Conservation (phyloP, 2,329 filamentous ascomycete genomes). For the Pseudogymnoascus sp. region DNA sequence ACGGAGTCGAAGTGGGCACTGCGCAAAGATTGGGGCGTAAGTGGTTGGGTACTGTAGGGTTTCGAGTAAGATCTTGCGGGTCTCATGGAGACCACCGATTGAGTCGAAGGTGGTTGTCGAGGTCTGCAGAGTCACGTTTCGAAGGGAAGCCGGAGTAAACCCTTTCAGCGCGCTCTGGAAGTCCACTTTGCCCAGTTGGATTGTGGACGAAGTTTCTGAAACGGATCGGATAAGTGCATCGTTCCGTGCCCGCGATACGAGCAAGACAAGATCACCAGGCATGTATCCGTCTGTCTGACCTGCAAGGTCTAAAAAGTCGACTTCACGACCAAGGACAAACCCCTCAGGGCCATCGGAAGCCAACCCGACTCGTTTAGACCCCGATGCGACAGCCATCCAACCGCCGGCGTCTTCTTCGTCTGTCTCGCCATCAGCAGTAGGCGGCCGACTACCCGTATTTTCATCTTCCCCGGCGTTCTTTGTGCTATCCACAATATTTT, state of each 20-base stretch:
- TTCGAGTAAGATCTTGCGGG: conserved; percentile 84
- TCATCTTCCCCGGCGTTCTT: conserved; percentile 32
- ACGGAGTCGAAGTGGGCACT: conserved; percentile 87
- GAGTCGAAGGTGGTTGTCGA: conserved; percentile 88
- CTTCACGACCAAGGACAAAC: conserved; percentile 64
- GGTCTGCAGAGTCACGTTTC: conserved; percentile 88
- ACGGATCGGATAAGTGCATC: conserved; percentile 87
- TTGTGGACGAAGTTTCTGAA: conserved; percentile 38
- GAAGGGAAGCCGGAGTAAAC: conserved; percentile 89
- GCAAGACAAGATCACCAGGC: conserved; percentile 82
- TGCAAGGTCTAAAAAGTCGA: conserved; percentile 89
- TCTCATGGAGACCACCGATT: conserved; percentile 81
- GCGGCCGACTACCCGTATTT: conserved; percentile 44
- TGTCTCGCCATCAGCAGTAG: conserved; percentile 46
- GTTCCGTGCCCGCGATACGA: conserved; percentile 80
- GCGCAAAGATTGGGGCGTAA: conserved; percentile 94
- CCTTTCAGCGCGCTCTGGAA: conserved; percentile 81
- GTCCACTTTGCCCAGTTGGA: conserved; percentile 64
- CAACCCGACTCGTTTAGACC: conserved; percentile 38
- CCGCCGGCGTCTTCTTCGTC: conserved; percentile 49
- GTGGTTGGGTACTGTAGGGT: conserved; percentile 96
- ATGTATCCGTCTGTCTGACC: conserved; percentile 96
- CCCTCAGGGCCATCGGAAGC: conserved; percentile 42
- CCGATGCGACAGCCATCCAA: conserved; percentile 70
- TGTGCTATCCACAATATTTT: conserved; percentile 39